A percentile compares a stretch with the other conserved stretches of the same genome.
Conservation (phyloP, 202 grass and related monocot species). For the Dendrocalamus latiflorus region DNA sequence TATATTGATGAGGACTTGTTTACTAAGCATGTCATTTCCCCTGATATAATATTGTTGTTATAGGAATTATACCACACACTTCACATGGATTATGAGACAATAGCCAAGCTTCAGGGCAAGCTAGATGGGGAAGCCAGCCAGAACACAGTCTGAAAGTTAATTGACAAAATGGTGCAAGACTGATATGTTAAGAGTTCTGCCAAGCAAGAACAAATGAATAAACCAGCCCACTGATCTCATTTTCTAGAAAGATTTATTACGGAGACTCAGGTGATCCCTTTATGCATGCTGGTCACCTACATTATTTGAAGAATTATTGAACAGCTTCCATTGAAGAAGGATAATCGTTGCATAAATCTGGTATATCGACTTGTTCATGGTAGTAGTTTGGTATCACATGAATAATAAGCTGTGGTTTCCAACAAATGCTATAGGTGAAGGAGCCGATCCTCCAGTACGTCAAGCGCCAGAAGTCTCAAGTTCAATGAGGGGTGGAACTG, state of each 20-base stretch:
- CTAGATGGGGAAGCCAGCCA: conserved; percentile 78
- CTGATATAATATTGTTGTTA: not conserved
- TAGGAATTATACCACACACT: conserved; percentile 85
- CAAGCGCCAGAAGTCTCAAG: no score
- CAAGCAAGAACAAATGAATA: conserved; percentile 34
- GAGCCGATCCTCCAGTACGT: no score
- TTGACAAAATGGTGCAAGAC: conserved; percentile 94
- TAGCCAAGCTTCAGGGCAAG: conserved; percentile 86
- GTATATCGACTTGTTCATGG: no score
- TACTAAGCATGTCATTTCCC: not conserved
- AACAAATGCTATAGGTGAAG: no score
- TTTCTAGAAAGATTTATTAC: not conserved
- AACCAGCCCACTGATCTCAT: not conserved
- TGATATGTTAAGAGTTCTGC: conserved; percentile 76
- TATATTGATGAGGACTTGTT: not conserved
- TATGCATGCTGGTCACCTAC: not conserved
- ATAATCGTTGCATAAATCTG: not conserved
- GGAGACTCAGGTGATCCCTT: conserved; percentile 2
- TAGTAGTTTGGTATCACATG: no score
- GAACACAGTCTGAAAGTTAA: conserved; percentile 64
- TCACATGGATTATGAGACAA: conserved; percentile 87
- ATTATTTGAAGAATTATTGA: not conserved
- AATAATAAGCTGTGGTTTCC: no score
- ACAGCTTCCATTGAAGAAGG: not conserved
- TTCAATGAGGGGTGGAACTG: no score